Base-by-base conservation (phyloP, 2,329 filamentous ascomycete genomes). In the Ophiocordyceps camponoti-floridani region DNA sequence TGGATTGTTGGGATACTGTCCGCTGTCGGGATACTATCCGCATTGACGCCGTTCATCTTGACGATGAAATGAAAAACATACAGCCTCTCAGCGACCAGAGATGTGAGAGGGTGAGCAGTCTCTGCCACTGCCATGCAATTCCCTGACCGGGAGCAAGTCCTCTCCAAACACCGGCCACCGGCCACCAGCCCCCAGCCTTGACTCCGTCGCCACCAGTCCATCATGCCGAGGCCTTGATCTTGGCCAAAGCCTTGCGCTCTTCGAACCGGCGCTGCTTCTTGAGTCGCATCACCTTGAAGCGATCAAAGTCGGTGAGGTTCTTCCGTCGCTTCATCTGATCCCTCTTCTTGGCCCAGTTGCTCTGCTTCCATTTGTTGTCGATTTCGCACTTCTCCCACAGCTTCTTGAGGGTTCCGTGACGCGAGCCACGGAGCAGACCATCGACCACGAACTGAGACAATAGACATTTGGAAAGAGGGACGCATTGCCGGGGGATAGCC, bases 211-310 rank as follows among this genome's bases (percentile, higher is more conserved):
- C 61, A 66, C 64, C 50, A 53, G 54, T 44, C 51, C 61, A 64
- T 70, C 83, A 85, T 67, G 83, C 81, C 59, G 81, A 72, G 60
- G 83, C 81, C 75, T 83, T 84, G 71, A 94, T 73, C 79, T 94
- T 94, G 65, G 87, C 85, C 65, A 93, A 76, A 62, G 85, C 82
- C 83, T 95, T 96, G 73, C 83, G 83, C 71, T 94, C 82, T 77
- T 95, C 88, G 73, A 93, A 96, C 67, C 88, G 84, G 68, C 88
- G 85, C 82, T 95, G 88, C 82, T 98, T 98, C 83, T 89, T 93
- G 72, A 96, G 77, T 70, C 89, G 82, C 79, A 96, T 77, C 61
- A 96, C 91, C 84, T 98, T 95, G 86, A 96, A 98, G 69, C 91
- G 83, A 77, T 98, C 91, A 66, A 98, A 98, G 78, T 98, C 91